Percentiles rank a stretch among this genome's conserved stretches.
phyloP scores from a whole-genome alignment of 495 filamentous ascomycete genomes.

The Physcia stellaris region DNA sequence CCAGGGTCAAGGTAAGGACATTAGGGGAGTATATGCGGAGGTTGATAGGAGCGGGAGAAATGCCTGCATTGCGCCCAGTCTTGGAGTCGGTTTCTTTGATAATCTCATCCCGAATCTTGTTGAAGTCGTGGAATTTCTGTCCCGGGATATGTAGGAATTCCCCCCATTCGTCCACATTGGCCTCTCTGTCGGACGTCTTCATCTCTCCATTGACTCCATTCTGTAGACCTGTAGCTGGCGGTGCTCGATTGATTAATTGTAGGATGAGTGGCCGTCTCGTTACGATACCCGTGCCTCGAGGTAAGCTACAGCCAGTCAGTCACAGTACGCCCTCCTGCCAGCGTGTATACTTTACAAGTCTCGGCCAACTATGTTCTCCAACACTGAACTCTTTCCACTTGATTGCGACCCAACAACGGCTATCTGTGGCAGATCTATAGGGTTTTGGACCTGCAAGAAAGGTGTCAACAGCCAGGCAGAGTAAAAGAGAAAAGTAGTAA shows the following conservation, averaged over 20 bases:
- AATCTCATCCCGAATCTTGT: constrained; percentile 98
- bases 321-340: constrained; percentile 2
- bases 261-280: constrained; percentile 92
- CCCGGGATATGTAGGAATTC: constrained; percentile 98
- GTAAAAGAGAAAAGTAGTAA: background rate
- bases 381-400: constrained; percentile 98
- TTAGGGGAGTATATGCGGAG: constrained; percentile 96
- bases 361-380: constrained; percentile 97
- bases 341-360: constrained; percentile 59
- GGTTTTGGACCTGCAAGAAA: constrained; percentile 68
- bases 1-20: constrained; percentile 91
- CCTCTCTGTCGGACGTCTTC: constrained; percentile 64
- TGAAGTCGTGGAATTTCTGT: constrained; percentile 98
- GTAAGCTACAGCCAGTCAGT: constrained; percentile 47
- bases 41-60: constrained; percentile 93
- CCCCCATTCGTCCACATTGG: constrained; percentile 93
- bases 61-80: constrained; percentile 90
- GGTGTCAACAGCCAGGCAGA: constrained; percentile 1
- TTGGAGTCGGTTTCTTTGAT: constrained; percentile 92
- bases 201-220: constrained; percentile 69
- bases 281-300: constrained; percentile 95
- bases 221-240: constrained; percentile 35
- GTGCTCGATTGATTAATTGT: constrained; percentile 86
- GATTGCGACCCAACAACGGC: constrained; percentile 98
- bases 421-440: constrained; percentile 98